These are phyloP conservation scores for Leishmania turanica DNA, from an alignment of 208 protist genomes.

Conservation along the genomic window DNA sequence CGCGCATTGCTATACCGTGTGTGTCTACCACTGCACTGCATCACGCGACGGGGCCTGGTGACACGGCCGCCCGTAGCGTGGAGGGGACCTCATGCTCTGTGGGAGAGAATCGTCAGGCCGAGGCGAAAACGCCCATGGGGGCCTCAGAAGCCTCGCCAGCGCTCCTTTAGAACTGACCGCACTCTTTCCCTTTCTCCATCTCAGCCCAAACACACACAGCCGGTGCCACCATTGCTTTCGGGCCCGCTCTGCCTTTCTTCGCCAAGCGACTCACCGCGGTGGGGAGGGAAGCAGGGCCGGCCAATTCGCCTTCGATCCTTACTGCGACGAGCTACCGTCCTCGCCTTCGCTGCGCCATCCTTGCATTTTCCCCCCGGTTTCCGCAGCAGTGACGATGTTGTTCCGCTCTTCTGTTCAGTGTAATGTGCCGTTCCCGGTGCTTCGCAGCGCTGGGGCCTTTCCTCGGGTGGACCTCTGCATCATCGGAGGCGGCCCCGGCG, in stretches of 20 bases:
- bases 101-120: not conserved
- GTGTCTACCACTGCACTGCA: not conserved
- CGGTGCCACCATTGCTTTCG: not conserved
- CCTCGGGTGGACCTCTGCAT: conserved; percentile 72
- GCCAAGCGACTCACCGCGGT: not conserved
- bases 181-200: not conserved
- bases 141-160: not conserved
- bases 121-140: not conserved
- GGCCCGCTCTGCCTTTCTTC: not conserved
- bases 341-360: not conserved
- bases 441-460: conserved; percentile 44
- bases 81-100: not conserved
- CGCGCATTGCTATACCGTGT: not conserved
- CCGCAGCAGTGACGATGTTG: conserved; percentile 26
- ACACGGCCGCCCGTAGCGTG: too few relatives aligned
- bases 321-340: too few relatives aligned
- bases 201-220: not conserved
- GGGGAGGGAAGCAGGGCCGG: not conserved
- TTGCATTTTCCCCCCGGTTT: not conserved
- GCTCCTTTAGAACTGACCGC: not conserved
- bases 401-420: conserved; percentile 4
- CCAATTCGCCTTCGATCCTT: not conserved
- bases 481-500: conserved; percentile 71
- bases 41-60: not conserved
- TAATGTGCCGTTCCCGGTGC: conserved; percentile 46